Conservation (phyloP, 768 basidiomycete species). For the Mycena capillaripes region DNA sequence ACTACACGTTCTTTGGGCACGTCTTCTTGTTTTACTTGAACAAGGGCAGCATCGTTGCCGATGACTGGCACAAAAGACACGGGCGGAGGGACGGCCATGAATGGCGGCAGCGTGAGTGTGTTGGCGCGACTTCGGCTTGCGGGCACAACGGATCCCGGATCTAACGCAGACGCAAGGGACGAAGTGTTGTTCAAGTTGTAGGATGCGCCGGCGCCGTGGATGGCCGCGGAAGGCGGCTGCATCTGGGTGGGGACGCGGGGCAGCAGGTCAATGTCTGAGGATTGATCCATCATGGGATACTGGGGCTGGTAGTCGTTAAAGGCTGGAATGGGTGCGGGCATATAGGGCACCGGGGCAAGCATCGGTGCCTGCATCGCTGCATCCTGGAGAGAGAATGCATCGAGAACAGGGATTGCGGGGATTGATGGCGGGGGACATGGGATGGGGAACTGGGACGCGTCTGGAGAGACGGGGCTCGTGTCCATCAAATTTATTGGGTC, state of each 20-base stretch:
- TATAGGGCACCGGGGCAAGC: constrained; percentile 28
- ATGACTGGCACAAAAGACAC: constrained; percentile 14
- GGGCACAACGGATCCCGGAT: constrained; percentile 48
- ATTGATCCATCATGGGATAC: constrained; percentile 36
- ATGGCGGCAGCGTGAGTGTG: constrained; percentile 41
- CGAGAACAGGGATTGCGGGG: constrained; percentile 23
- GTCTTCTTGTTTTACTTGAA: constrained; percentile 41
- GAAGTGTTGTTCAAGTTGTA: constrained; percentile 56
- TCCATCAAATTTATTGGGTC: constrained; percentile 36
- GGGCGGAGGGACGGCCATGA: constrained; percentile 44
- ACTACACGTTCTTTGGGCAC: constrained; percentile 50
- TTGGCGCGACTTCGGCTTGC: constrained; percentile 55
- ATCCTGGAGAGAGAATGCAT: constrained; percentile 19
- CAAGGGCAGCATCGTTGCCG: neutral
- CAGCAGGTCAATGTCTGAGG: constrained; percentile 39
- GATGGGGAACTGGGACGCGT: constrained; percentile 27
- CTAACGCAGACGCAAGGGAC: constrained; percentile 61
- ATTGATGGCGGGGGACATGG: constrained; percentile 14
- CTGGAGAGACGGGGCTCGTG: constrained; percentile 21
- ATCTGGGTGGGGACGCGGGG: constrained; percentile 52
- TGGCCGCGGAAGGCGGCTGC: constrained; percentile 53
- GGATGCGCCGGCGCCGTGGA: constrained; percentile 55
- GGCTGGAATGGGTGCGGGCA: constrained; percentile 14
- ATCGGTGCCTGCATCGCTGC: constrained; percentile 22
- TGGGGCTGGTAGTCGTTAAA: constrained; percentile 30